phyloP scores from a whole-genome alignment of 768 basidiomycete genomes.

The Tulasnella calospora region DNA sequence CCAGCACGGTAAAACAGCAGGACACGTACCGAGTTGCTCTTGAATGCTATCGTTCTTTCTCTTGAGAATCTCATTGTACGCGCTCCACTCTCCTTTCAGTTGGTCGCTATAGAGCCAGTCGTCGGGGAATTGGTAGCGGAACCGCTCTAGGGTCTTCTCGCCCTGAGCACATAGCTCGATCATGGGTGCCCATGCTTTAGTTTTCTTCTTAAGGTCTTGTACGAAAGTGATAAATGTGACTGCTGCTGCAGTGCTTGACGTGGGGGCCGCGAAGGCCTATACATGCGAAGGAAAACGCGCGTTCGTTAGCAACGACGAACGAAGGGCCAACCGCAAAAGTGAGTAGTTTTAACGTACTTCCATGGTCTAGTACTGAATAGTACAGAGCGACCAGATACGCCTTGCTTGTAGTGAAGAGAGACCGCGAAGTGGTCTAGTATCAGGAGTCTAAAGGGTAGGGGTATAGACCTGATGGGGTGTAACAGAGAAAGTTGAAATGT shows the following conservation, averaged over 20 bases:
- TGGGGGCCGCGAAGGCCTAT: slow-evolving; percentile 19
- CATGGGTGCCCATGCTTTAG: slow-evolving; percentile 93
- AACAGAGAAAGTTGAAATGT: slow-evolving; percentile 8
- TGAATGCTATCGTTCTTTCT: slow-evolving; percentile 98
- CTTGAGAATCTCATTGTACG: slow-evolving; percentile 95
- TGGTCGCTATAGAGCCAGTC: slow-evolving; percentile 99
- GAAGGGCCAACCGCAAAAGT: background rate
- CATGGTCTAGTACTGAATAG: background rate
- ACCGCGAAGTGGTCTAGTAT: background rate
- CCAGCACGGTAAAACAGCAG: background rate
- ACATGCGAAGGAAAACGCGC: slow-evolving; percentile 4
- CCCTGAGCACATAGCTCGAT: slow-evolving; percentile 91
- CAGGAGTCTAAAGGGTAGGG: slow-evolving; percentile 5
- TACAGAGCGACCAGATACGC: background rate
- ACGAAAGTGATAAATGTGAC: slow-evolving; percentile 99
- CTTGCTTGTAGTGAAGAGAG: background rate
- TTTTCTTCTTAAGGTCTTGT: slow-evolving; percentile 96
- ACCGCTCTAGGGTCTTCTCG: slow-evolving; percentile 95
- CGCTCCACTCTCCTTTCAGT: slow-evolving; percentile 95
- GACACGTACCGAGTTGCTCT: slow-evolving; percentile 80
- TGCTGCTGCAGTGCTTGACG: slow-evolving; percentile 73
- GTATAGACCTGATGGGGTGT: slow-evolving; percentile 8
- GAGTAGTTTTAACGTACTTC: background rate
- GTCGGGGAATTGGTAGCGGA: slow-evolving; percentile 91
- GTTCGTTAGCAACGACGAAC: background rate